A percentile compares a stretch with the other conserved stretches of the same genome.
These are phyloP conservation scores for Capsicum pubescens DNA, from an alignment of 257 asterid species.

Conservation along the genomic window DNA sequence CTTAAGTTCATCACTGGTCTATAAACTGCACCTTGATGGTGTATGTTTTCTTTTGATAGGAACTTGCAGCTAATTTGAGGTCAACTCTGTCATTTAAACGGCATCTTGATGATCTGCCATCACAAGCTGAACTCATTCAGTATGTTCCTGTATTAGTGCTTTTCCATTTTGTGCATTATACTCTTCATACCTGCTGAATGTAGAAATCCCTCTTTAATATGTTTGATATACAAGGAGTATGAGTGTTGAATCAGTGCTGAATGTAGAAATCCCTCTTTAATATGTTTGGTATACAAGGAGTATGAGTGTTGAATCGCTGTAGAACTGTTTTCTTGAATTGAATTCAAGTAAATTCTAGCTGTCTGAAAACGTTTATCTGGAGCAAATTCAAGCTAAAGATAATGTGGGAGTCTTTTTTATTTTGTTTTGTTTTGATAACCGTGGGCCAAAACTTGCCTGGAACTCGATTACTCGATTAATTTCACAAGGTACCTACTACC, in stretches of 20 bases:
- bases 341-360: background rate
- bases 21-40: slow-evolving; percentile 19
- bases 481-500: background rate
- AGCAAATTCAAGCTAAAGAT: slow-evolving; percentile 17
- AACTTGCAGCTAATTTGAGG: slow-evolving; percentile 65
- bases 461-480: background rate
- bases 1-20: slow-evolving; percentile 6
- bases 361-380: background rate
- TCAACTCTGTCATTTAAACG: slow-evolving; percentile 57
- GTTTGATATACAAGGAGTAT: background rate
- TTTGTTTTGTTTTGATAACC: background rate
- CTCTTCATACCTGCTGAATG: background rate
- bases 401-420: background rate
- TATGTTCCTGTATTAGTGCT: slow-evolving; percentile 48
- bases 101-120: slow-evolving; percentile 68
- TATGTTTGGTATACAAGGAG: slow-evolving; percentile 7
- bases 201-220: background rate
- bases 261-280: background rate
- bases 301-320: background rate
- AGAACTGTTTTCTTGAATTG: background rate
- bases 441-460: background rate
- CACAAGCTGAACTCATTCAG: slow-evolving; percentile 84
- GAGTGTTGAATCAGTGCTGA: background rate
- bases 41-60: slow-evolving; percentile 45
- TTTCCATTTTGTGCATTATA: slow-evolving; percentile 9